Evolutionary conservation across 176 grass and related monocot species (phyloP).

Genomic region (Tillandsia leiboldiana): DNA sequence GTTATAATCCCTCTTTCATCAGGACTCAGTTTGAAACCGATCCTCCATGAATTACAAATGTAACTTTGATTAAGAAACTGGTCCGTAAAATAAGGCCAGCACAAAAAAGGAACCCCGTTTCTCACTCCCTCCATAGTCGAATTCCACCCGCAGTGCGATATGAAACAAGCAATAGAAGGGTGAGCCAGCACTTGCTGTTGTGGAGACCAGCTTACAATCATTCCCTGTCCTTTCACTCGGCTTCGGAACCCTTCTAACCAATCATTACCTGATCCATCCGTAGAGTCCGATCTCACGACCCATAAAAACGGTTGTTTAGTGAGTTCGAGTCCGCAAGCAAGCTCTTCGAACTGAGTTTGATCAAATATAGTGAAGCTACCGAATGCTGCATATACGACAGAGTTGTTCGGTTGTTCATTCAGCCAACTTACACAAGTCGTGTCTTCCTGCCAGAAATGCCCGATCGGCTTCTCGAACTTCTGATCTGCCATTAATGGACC

Average conservation of each 20-base stretch:
- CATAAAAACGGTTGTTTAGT: conserved; percentile 46
- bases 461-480: conserved; percentile 4
- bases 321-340: conserved; percentile 40
- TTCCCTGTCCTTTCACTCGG: conserved; percentile 25
- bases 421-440: conserved; percentile 38
- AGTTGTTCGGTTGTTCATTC: conserved; percentile 14
- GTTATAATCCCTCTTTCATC: conserved; percentile 33
- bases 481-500: conserved; percentile 30
- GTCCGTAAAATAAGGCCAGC: conserved; percentile 65
- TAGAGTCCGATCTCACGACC: conserved; percentile 47
- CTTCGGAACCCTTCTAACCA: conserved; percentile 32
- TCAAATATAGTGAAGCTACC: conserved; percentile 53
- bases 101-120: conserved; percentile 59
- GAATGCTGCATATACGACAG: conserved; percentile 53
- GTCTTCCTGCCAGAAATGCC: conserved; percentile 60
- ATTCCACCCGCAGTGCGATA: conserved; percentile 82
- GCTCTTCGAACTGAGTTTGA: conserved; percentile 32
- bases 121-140: conserved; percentile 56
- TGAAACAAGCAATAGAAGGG: conserved; percentile 54
- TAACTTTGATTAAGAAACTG: conserved; percentile 69
- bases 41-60: conserved; percentile 62
- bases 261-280: conserved; percentile 18
- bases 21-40: conserved; percentile 34
- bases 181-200: conserved; percentile 59
- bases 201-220: conserved; percentile 46